phyloP scores from a whole-genome alignment of 2,329 filamentous ascomycete species.

The Alternaria novae-zelandiae region DNA sequence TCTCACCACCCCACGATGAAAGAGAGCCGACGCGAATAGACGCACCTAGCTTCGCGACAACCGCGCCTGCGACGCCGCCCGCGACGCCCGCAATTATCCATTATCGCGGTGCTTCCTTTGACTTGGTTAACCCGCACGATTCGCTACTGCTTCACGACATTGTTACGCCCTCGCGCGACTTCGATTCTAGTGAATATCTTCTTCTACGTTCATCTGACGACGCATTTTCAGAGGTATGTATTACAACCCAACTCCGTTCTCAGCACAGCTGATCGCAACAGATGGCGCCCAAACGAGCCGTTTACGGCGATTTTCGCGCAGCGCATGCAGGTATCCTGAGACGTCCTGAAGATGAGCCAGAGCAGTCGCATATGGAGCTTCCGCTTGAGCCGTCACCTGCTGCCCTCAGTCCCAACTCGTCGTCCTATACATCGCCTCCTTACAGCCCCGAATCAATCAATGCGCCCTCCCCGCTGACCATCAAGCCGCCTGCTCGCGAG shows the following conservation, averaged over 20 bases:
- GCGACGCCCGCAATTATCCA: constrained; percentile 48
- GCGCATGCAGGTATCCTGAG: constrained; percentile 40
- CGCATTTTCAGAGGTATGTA: constrained; percentile 30
- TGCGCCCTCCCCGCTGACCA: constrained; percentile 25
- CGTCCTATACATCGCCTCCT: constrained; percentile 33
- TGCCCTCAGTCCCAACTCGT: constrained; percentile 35
- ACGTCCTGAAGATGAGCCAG: constrained; percentile 23
- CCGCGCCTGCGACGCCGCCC: constrained; percentile 43
- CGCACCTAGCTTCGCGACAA: constrained; percentile 30
- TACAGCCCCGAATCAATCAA: constrained; percentile 33
- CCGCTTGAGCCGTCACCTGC: constrained; percentile 35
- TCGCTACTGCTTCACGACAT: constrained; percentile 46
- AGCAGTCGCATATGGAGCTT: constrained; percentile 19
- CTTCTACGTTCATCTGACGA: constrained; percentile 34
- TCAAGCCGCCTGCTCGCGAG: constrained; percentile 26
- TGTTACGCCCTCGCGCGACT: constrained; percentile 44
- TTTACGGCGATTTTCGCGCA: constrained; percentile 39
- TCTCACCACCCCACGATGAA: constrained; percentile 30
- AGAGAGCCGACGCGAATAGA: constrained; percentile 26
- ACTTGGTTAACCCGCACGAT: constrained; percentile 48
- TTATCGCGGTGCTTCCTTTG: constrained; percentile 49
- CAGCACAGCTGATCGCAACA: constrained; percentile 10
- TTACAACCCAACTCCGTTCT: neutral
- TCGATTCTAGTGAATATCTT: constrained; percentile 44
- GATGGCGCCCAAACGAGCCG: constrained; percentile 41